Percentiles rank a stretch among this genome's conserved stretches.
phyloP scores from a whole-genome alignment of 2,329 filamentous ascomycete genomes.

The Huntiella abstrusa region DNA sequence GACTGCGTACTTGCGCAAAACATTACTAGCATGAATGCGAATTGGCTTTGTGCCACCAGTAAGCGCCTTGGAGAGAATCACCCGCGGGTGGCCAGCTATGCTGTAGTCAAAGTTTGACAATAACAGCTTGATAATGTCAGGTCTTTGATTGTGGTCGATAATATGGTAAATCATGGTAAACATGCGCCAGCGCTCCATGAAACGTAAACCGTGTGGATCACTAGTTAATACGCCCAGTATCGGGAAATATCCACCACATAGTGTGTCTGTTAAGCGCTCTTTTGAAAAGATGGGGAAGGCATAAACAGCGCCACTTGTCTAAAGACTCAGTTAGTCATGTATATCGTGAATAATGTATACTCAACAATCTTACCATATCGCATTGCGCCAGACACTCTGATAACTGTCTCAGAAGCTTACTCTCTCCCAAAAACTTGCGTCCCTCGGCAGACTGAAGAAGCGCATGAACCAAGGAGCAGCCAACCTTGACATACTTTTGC shows the following conservation, averaged over 20 bases:
- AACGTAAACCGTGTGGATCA: slow-evolving; percentile 63
- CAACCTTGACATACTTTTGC: slow-evolving; percentile 80
- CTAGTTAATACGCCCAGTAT: slow-evolving; percentile 77
- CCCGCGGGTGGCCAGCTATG: slow-evolving; percentile 69
- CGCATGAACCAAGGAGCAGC: slow-evolving; percentile 73
- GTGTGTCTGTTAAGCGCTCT: slow-evolving; percentile 65
- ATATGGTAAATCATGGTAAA: slow-evolving; percentile 99
- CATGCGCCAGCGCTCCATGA: slow-evolving; percentile 92
- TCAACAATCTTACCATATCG: slow-evolving; percentile 46
- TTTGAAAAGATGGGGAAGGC: slow-evolving; percentile 76
- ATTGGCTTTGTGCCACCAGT: slow-evolving; percentile 84
- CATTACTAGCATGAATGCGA: slow-evolving; percentile 72
- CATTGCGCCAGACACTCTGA: slow-evolving; percentile 92
- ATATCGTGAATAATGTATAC: neutral
- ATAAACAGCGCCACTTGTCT: slow-evolving; percentile 58
- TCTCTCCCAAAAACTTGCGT: slow-evolving; percentile 67
- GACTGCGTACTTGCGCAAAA: slow-evolving; percentile 71
- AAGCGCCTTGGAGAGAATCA: slow-evolving; percentile 83
- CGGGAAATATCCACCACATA: slow-evolving; percentile 85
- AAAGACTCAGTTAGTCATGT: neutral
- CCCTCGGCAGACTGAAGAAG: slow-evolving; percentile 75
- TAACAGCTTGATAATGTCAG: slow-evolving; percentile 76
- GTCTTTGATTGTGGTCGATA: slow-evolving; percentile 72
- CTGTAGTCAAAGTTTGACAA: slow-evolving; percentile 86
- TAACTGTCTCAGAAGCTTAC: slow-evolving; percentile 82